Conservation (phyloP, 148 eudicot species). For the Polygonum aviculare region DNA sequence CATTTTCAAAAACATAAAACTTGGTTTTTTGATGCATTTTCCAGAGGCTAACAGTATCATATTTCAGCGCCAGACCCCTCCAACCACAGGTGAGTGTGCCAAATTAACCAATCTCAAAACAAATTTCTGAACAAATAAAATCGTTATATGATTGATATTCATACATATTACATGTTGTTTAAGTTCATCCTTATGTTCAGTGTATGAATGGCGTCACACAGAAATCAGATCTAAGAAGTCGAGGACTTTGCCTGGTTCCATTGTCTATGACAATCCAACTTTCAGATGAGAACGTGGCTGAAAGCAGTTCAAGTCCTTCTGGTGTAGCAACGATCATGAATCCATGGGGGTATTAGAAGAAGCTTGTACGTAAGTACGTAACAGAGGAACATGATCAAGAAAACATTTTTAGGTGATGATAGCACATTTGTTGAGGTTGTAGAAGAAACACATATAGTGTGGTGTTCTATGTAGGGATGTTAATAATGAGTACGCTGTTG, state of each 20-base stretch:
- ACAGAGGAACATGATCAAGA: neutral
- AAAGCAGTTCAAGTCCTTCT: neutral
- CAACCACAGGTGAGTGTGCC: slow-evolving; percentile 13
- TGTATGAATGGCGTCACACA: slow-evolving; percentile 16
- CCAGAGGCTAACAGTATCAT: slow-evolving; percentile 25
- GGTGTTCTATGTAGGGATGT: neutral
- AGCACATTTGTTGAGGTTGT: too few relatives aligned
- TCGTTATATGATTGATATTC: too few relatives aligned
- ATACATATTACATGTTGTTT: neutral
- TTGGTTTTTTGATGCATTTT: neutral
- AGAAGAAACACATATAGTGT: neutral
- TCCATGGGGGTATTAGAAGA: neutral
- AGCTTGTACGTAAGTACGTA: neutral
- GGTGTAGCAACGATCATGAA: neutral
- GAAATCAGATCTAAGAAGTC: slow-evolving; percentile 27
- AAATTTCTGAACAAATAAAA: too few relatives aligned
- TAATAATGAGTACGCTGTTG: too few relatives aligned
- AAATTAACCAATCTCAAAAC: neutral
- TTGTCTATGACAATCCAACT: slow-evolving; percentile 24
- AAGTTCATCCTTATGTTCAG: neutral
- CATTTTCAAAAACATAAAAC: too few relatives aligned
- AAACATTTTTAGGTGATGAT: neutral
- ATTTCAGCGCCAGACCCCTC: slow-evolving; percentile 15
- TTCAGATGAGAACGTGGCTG: neutral
- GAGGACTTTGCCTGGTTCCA: slow-evolving; percentile 54